Evolutionary conservation across 2,329 filamentous ascomycete species (phyloP).

Genomic region (Furcasterigmium sp.): DNA sequence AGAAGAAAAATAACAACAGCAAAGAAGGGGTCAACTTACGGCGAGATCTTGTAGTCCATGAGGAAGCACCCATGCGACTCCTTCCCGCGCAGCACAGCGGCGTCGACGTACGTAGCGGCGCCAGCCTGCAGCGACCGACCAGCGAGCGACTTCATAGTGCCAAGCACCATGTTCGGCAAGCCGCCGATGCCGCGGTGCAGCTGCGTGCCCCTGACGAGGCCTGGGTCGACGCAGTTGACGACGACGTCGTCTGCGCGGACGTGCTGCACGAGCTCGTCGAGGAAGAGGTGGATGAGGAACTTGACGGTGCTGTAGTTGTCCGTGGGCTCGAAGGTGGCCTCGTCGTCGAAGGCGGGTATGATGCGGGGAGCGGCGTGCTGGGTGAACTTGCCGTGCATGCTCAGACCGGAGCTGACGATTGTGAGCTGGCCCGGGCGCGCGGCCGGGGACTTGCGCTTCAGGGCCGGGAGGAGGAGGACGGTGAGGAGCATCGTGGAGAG

Average conservation of each 20-base stretch:
- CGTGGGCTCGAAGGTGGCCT: not conserved
- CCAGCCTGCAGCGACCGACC: slow-evolving; percentile 29
- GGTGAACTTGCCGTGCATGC: slow-evolving; percentile 11
- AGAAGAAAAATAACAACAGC: not conserved
- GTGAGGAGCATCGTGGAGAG: slow-evolving; percentile 26
- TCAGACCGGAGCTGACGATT: slow-evolving; percentile 20
- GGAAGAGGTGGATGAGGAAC: slow-evolving; percentile 12
- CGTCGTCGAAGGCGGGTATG: not conserved
- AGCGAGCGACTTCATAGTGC: slow-evolving; percentile 14
- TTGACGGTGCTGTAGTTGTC: slow-evolving; percentile 16
- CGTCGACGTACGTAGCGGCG: slow-evolving; percentile 40
- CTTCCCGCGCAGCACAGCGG: slow-evolving; percentile 34
- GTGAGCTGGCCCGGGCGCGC: slow-evolving; percentile 18
- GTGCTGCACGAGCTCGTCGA: slow-evolving; percentile 9
- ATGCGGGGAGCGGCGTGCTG: slow-evolving; percentile 9
- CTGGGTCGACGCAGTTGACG: slow-evolving; percentile 16
- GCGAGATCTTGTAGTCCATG: slow-evolving; percentile 37
- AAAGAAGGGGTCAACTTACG: slow-evolving; percentile 26
- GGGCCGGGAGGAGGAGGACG: slow-evolving; percentile 22
- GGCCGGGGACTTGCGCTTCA: slow-evolving; percentile 16
- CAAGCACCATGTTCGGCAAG: not conserved
- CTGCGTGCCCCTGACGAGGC: slow-evolving; percentile 11
- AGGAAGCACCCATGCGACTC: slow-evolving; percentile 44
- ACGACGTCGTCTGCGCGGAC: slow-evolving; percentile 14
- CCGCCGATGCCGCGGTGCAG: slow-evolving; percentile 6